Evolutionary conservation across 2,329 filamentous ascomycete species (phyloP), one percentile per base, ranked within the genome.

Genomic region (Talaromyces sp.): DNA sequence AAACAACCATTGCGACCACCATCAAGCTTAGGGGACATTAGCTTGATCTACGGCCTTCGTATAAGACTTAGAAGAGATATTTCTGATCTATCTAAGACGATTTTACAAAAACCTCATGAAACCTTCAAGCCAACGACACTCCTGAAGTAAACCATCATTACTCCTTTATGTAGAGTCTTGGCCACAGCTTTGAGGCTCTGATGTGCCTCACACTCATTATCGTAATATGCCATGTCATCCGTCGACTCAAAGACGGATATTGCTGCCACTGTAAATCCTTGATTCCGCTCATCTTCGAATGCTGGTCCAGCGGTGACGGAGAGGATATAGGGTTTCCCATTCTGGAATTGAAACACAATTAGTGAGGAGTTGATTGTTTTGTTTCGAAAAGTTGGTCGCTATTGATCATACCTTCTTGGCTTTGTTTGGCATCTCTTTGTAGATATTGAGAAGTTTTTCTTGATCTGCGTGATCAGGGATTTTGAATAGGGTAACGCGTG

Each of bases 401-500:
- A 43, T 25, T n/a, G 17, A 13, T n/a, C 7, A 33, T 63, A 63
- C 61, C 61, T 63, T 63, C 13, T 19, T 56, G 6, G 61, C 61
- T 52, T 56, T 45, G 9, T 39, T 57, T 13, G 49, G 49, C 50
- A 63, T 63, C 37, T 57, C 61, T 37, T 47, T 43, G 50, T 63
- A 63, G 15, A 56, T 37, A 39, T 57, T 47, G 7, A 52, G 15
- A 25, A 63, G 61, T 11, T 37, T 56, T 37, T 63, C 25, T 33
- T 63, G 61, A 57, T 63, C 22, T 43, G 35, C 61, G 17, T 47
- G 50, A 27, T 63, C 61, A 15, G 61, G 61, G 22, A 63, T 57
- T 31, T 63, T 63, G 61, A 63, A 63, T 9, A 63, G 39, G 22
- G 61, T 63, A 8, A 57, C 61, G 6, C 61, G 61, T 4, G 49